These are phyloP conservation scores for Metschnikowia baotianmanensis DNA, from an alignment of 805 yeast genomes.

Conservation along the genomic window DNA sequence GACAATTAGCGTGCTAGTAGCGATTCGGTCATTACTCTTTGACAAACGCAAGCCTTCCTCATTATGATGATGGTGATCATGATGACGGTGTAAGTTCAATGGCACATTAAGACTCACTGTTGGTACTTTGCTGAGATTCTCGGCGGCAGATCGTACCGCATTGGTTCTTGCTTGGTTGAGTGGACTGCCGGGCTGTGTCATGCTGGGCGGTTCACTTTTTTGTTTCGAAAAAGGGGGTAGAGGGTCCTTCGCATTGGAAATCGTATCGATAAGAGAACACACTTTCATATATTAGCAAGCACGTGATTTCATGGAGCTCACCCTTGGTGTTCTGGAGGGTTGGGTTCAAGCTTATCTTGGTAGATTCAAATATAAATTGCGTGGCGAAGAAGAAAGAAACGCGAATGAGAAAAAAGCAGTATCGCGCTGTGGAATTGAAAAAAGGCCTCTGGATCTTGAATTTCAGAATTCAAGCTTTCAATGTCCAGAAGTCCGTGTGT, in stretches of 20 bases:
- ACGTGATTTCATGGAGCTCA: slow-evolving; percentile 5
- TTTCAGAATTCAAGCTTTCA: no score
- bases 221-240: slow-evolving; percentile 3
- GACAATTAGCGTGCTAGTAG: not conserved
- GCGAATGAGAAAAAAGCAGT: no score
- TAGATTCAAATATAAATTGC: not conserved
- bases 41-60: not conserved
- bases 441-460: no score
- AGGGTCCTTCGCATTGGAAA: slow-evolving; percentile 13
- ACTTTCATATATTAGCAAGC: slow-evolving; percentile 36
- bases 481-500: no score
- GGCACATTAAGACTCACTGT: not conserved
- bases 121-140: not conserved
- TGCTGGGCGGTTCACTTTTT: not conserved
- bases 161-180: not conserved
- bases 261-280: slow-evolving; percentile 38
- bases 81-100: no score
- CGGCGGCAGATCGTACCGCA: not conserved
- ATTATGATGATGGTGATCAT: not conserved
- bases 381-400: no score
- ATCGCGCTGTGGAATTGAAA: no score
- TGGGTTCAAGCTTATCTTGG: not conserved
- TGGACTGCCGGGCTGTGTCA: not conserved
- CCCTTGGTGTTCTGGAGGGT: not conserved
- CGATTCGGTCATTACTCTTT: not conserved